Evolutionary conservation across 371 early-diverging fungal genomes (phyloP).

Genomic region (Zopfochytrium polystomum): DNA sequence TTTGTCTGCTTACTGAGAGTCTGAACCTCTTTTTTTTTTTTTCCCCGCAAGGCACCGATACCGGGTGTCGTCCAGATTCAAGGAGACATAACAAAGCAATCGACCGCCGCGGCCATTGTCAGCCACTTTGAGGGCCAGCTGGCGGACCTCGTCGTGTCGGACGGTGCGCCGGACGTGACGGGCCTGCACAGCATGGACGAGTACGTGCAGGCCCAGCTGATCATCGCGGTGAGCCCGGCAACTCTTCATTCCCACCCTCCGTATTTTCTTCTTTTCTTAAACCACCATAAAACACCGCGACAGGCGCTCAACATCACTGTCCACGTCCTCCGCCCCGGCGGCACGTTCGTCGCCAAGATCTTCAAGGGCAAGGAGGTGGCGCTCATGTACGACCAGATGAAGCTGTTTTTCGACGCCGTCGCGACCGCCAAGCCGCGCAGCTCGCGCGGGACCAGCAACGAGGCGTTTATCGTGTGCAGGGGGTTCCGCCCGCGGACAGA

Average conservation of each 20-base stretch:
- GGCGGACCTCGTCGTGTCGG: slow-evolving; percentile 94
- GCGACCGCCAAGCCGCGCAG: slow-evolving; percentile 92
- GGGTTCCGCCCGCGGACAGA: slow-evolving; percentile 36
- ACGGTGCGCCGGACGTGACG: too few species aligned
- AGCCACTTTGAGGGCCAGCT: slow-evolving; percentile 80
- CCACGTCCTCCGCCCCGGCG: slow-evolving; percentile 82
- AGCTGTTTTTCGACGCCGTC: slow-evolving; percentile 85
- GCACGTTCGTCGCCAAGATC: too few species aligned
- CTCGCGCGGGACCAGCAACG: slow-evolving; percentile 68
- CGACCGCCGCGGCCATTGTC: slow-evolving; percentile 88
- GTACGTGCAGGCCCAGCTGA: slow-evolving; percentile 94
- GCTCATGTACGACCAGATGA: slow-evolving; percentile 85
- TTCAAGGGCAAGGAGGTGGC: slow-evolving; percentile 91
- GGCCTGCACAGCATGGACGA: slow-evolving; percentile 99
- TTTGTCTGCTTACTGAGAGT: too few species aligned
- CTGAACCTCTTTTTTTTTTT: too few species aligned
- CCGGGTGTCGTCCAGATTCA: slow-evolving; percentile 91
- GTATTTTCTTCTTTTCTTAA: too few species aligned
- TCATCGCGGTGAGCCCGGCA: too few species aligned
- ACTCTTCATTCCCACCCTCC: too few species aligned
- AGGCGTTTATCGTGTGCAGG: slow-evolving; percentile 88
- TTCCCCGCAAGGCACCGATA: slow-evolving; percentile 96
- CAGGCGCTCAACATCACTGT: slow-evolving; percentile 94
- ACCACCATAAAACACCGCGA: too few species aligned
- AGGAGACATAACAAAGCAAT: slow-evolving; percentile 96